phyloP scores from a whole-genome alignment of 2,329 filamentous ascomycete genomes.

The Atkinsonella hypoxylon region DNA sequence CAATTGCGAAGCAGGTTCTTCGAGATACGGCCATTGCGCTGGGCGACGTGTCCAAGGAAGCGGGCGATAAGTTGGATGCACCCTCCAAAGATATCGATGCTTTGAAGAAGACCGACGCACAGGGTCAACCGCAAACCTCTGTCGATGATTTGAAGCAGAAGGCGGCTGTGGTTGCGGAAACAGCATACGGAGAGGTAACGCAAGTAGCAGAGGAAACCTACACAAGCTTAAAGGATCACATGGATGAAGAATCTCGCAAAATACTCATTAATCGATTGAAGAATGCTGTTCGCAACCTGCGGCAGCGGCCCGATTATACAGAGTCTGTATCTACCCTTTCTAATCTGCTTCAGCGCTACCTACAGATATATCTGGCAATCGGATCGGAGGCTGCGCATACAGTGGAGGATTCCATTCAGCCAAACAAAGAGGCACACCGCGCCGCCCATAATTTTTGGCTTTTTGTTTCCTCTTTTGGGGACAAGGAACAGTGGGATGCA shows the following conservation, averaged over 20 bases:
- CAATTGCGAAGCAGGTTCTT: constrained; percentile 73
- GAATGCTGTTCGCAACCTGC: constrained; percentile 59
- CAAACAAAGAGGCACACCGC: constrained; percentile 62
- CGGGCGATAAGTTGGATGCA: constrained; percentile 61
- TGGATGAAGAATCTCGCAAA: constrained; percentile 59
- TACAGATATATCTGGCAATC: constrained; percentile 62
- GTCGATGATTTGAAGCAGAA: constrained; percentile 53
- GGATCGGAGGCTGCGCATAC: constrained; percentile 54
- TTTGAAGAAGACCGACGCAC: constrained; percentile 27
- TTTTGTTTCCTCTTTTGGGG: constrained; percentile 69
- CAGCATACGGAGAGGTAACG: constrained; percentile 1
- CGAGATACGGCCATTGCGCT: constrained; percentile 73
- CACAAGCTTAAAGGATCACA: constrained; percentile 57
- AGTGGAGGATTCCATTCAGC: constrained; percentile 57
- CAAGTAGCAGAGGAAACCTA: constrained; percentile 43
- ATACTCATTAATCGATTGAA: constrained; percentile 67
- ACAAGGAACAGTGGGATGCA: constrained; percentile 60
- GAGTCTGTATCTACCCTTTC: constrained; percentile 75
- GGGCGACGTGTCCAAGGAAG: constrained; percentile 62
- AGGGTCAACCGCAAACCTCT: constrained; percentile 29
- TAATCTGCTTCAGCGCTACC: constrained; percentile 65
- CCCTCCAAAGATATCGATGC: constrained; percentile 43
- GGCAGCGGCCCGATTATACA: constrained; percentile 69
- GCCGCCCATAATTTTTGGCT: constrained; percentile 73
- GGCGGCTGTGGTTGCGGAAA: constrained; percentile 38